A percentile compares a stretch with the other conserved stretches of the same genome.
phyloP scores from a whole-genome alignment of 2,329 filamentous ascomycete genomes.

The Geosmithia flava region DNA sequence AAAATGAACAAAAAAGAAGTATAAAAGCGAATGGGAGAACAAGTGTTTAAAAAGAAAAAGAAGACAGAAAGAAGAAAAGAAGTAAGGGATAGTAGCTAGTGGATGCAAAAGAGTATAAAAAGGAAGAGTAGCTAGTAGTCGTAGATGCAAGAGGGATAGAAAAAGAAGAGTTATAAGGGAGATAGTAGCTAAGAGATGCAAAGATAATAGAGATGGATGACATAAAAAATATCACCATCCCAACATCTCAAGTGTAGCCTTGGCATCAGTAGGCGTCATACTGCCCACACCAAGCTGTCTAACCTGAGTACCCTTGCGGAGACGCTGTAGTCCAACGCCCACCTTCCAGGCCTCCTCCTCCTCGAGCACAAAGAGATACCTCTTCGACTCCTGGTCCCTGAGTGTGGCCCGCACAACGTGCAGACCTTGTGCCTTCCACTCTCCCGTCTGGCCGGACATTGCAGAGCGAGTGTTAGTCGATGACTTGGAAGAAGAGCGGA shows the following conservation, averaged over 20 bases:
- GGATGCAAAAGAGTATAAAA: no score
- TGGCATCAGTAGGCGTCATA: constrained; percentile 41
- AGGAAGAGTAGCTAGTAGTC: no score
- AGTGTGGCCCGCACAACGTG: constrained; percentile 53
- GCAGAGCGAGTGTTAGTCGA: constrained; percentile 25
- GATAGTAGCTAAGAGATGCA: no score
- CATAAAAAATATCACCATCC: constrained; percentile 30
- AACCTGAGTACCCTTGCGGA: constrained; percentile 48
- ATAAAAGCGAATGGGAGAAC: no score
- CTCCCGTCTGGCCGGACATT: constrained; percentile 33
- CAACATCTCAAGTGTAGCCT: constrained; percentile 42
- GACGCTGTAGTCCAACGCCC: constrained; percentile 44
- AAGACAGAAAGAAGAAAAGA: no score
- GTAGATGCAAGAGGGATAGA: no score
- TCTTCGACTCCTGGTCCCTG: constrained; percentile 53
- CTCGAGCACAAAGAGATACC: constrained; percentile 51
- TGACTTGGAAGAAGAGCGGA: constrained; percentile 10
- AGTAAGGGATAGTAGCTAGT: no score
- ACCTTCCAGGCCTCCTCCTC: constrained; percentile 61
- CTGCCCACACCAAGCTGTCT: constrained; percentile 45
- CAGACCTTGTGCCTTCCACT: constrained; percentile 40
- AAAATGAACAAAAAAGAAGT: no score
- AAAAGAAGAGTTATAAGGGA: no score
- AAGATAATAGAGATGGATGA: no score
- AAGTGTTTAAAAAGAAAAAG: no score